Evolutionary conservation across 1,139 yeast genomes (phyloP), one percentile per base, ranked within the genome.

Genomic region (Ashbya aceris): DNA sequence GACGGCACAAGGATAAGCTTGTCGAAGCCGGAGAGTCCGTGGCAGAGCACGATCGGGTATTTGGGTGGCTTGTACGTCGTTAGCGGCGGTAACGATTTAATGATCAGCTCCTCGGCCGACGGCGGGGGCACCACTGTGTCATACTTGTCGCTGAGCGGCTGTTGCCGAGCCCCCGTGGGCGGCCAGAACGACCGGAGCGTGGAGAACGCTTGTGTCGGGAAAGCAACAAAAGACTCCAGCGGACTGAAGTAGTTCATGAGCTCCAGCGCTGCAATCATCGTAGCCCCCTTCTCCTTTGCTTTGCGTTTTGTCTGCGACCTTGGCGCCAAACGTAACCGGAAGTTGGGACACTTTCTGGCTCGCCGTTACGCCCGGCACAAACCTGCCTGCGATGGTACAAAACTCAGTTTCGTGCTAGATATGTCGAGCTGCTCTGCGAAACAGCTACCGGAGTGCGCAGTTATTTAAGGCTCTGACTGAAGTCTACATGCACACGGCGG

Each of bases 11-110:
- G 62, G 17, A 74, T 58, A 42, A 81, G 57, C 46, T 69, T 70
- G 53, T 83, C 94, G 51, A 84, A 85, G 0, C 95, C 95, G 0
- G 85, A 76, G 33, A 85, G 70, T 0, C 95, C 95, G 65, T 85
- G 95, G 52, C 95, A 85, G 29, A 85, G 62, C 0, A 85, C 83
- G 2, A 85, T 73, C 0, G 95, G 95, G 55, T 71, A 56, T 48
- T 67, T 66, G 1, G 77, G 76, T 0, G 69, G 62, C n/a, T 51
- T 51, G 43, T 67, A 66, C 4, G 56, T 38, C 1, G 60, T 53
- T 40, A 46, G 52, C 7, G 53, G 38, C 7, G 51, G 51, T 11
- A 40, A 27, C 3, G 27, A 20, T 6, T 33, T 14, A 14, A 45
- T 43, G 2, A 40, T 14, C 5, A 29, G 31, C 31, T 29, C 31